Evolutionary conservation across 2,329 filamentous ascomycete genomes (phyloP), one percentile per base, ranked within the genome.

Genomic region (Pleomassaria siparia): DNA sequence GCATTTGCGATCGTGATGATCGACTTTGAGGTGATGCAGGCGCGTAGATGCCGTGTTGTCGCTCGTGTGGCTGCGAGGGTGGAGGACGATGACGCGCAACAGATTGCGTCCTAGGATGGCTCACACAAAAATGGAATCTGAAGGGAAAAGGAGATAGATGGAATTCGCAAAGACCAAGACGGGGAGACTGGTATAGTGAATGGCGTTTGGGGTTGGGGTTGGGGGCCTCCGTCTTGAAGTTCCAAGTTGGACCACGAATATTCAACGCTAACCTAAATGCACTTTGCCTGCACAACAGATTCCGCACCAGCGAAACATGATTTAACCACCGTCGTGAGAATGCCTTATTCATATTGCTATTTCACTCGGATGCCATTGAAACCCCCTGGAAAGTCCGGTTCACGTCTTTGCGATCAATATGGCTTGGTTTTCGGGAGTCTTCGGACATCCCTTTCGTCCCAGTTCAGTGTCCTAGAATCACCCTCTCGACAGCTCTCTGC

Each of bases 361-460:
- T 40, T 37, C 49, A 18, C 43, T 28, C 21, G 4, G 32, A 36
- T 42, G n/a, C 15, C 11, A 2, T 26, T 21, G 32, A 43, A n/a
- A 21, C 33, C 39, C 24, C 28, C 26, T 11, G 36, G 46, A 54
- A 47, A 12, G 28, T 25, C 36, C 22, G 39, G 22, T 25, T 10
- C 29, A 13, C 46, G 21, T 20, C 36, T n/a, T 7, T 21, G 24
- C 16, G 25, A 43, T 40, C 40, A 24, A 33, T 46, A 55, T 54
- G 53, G 48, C 51, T 52, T 46, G 32, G 24, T 58, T 67, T 66
- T 66, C 59, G 62, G 60, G 60, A 56, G 54, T 65, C 60, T 66
- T 43, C 41, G 41, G 42, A 8, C 40, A 43, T 44, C 46, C 47
- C 43, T 35, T 42, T 29, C 29, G 36, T 40, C 15, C 33, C 46